Evolutionary conservation across 2,329 filamentous ascomycete species (phyloP).

Genomic region (Calonectria hongkongensis): DNA sequence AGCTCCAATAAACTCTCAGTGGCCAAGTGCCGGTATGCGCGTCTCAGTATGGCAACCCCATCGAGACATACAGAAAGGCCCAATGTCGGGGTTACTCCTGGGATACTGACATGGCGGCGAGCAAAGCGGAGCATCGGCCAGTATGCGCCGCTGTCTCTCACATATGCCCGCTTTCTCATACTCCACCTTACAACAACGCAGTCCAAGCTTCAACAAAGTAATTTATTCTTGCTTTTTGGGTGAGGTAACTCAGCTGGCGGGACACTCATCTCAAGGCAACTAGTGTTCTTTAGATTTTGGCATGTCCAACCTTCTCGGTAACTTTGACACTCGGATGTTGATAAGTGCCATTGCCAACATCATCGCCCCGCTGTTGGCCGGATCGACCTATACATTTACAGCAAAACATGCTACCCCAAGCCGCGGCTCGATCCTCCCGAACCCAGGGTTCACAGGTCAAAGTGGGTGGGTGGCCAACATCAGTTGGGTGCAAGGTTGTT

Average conservation of each 20-base stretch:
- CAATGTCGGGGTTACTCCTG: conserved; percentile 16
- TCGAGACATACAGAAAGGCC: background rate
- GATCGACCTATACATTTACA: conserved; percentile 16
- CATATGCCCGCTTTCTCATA: conserved; percentile 18
- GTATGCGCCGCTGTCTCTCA: conserved; percentile 27
- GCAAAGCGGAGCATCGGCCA: conserved; percentile 27
- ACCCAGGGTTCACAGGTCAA: conserved; percentile 11
- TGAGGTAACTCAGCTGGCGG: background rate
- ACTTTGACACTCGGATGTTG: background rate
- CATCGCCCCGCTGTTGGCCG: conserved; percentile 28
- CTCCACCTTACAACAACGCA: conserved; percentile 23
- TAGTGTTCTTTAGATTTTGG: background rate
- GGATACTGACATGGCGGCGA: conserved; percentile 20
- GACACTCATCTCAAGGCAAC: background rate
- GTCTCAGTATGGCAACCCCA: background rate
- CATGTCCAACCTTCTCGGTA: conserved; percentile 8
- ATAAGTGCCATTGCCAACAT: background rate
- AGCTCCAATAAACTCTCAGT: background rate
- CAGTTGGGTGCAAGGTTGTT: conserved; percentile 6
- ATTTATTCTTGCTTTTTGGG: conserved; percentile 31
- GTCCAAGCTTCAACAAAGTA: conserved; percentile 16
- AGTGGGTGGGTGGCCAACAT: conserved; percentile 23
- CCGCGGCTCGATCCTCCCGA: conserved; percentile 29
- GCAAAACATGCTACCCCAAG: conserved; percentile 4
- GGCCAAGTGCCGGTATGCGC: background rate